phyloP scores from a whole-genome alignment of 345 rosid genomes.

The Angophora floribunda region DNA sequence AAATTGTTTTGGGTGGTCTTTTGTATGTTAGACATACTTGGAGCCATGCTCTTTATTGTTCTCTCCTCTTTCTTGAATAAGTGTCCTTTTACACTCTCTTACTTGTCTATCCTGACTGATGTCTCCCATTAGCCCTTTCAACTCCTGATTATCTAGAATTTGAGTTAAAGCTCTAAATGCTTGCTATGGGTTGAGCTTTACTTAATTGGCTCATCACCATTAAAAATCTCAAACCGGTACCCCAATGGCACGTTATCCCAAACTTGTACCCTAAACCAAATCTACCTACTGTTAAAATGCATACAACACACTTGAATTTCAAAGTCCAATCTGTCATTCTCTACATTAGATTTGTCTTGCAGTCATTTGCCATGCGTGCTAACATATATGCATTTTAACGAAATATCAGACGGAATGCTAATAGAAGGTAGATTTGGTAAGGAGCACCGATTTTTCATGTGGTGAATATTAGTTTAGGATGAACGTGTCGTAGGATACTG shows the following conservation, averaged over 20 bases:
- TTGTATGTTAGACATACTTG: not conserved
- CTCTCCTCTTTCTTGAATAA: not conserved
- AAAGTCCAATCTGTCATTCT: too few species aligned
- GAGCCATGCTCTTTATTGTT: not conserved
- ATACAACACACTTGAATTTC: not conserved
- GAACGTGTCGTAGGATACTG: not conserved
- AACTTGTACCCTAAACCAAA: not conserved
- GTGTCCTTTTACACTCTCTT: not conserved
- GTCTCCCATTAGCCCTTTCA: not conserved
- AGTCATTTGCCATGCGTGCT: too few species aligned
- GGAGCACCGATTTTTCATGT: not conserved
- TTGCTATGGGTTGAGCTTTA: not conserved
- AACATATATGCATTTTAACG: not conserved
- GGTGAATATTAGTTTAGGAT: not conserved
- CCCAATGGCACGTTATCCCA: not conserved
- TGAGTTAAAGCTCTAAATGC: not conserved
- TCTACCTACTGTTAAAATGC: not conserved
- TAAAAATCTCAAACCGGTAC: not conserved
- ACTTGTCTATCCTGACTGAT: not conserved
- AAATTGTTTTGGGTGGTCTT: not conserved
- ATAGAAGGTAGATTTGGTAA: not conserved
- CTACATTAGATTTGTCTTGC: not conserved
- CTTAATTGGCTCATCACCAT: not conserved
- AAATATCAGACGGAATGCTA: not conserved
- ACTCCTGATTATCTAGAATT: not conserved